phyloP scores from a whole-genome alignment of 2,329 filamentous ascomycete species.

The Trichoderma citrinoviride region DNA sequence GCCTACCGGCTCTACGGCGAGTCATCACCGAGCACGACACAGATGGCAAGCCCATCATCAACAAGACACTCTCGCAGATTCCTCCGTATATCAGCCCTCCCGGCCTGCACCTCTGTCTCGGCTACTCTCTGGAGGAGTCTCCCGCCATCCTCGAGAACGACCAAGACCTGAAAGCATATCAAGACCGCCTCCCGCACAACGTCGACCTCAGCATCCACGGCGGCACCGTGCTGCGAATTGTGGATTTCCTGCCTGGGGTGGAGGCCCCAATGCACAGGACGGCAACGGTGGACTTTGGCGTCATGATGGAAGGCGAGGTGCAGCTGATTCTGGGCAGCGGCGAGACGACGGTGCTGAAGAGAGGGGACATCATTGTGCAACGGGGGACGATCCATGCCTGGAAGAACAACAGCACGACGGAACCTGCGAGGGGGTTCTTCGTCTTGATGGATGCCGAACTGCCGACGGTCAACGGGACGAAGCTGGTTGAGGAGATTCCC shows the following conservation, averaged over 20 bases:
- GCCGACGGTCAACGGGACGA: background rate
- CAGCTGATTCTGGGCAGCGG: background rate
- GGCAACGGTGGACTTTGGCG: background rate
- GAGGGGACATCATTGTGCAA: background rate
- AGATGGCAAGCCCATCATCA: background rate
- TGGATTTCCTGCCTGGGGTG: background rate
- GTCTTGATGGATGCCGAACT: background rate
- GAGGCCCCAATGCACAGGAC: background rate
- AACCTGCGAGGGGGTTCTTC: background rate
- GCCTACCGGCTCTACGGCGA: background rate
- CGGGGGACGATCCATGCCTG: background rate
- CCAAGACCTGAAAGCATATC: background rate
- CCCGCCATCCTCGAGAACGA: background rate
- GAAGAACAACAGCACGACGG: background rate
- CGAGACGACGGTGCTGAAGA: background rate
- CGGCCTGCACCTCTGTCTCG: background rate
- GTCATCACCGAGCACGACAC: background rate
- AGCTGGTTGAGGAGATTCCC: background rate
- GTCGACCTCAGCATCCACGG: background rate
- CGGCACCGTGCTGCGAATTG: background rate
- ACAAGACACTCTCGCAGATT: background rate
- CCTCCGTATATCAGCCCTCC: background rate
- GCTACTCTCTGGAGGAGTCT: background rate
- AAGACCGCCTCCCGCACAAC: background rate
- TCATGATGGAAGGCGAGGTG: background rate